phyloP scores from a whole-genome alignment of 2,329 filamentous ascomycete species.

The Diaporthe vexans region DNA sequence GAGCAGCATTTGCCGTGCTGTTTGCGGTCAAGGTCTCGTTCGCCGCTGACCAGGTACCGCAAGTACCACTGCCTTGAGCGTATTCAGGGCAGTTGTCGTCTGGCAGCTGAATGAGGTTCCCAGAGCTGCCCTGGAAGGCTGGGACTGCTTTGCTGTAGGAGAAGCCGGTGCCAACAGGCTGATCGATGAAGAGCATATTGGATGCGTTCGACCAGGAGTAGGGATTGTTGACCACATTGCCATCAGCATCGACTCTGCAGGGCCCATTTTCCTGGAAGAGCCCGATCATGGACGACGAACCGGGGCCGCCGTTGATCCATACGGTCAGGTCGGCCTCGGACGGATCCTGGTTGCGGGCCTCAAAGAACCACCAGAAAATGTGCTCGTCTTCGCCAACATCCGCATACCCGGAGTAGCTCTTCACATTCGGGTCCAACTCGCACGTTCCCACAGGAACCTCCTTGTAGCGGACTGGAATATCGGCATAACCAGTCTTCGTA shows the following conservation, averaged over 20 bases:
- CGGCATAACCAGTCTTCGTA: constrained; percentile 51
- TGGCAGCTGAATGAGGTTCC: constrained; percentile 58
- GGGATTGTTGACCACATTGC: constrained; percentile 63
- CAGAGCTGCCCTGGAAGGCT: constrained; percentile 50
- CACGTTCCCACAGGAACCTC: constrained; percentile 61
- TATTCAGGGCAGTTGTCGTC: constrained; percentile 65
- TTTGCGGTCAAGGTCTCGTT: constrained; percentile 69
- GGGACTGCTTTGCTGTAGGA: constrained; percentile 58
- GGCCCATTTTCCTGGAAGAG: constrained; percentile 63
- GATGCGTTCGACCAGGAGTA: constrained; percentile 68
- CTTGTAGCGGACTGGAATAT: constrained; percentile 61
- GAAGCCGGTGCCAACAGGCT: constrained; percentile 73
- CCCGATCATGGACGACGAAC: constrained; percentile 67
- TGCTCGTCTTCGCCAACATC: constrained; percentile 57
- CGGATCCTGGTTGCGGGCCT: constrained; percentile 60
- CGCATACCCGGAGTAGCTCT: constrained; percentile 59
- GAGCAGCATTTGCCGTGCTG: constrained; percentile 65
- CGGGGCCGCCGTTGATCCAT: constrained; percentile 68
- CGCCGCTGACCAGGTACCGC: constrained; percentile 68
- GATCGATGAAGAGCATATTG: constrained; percentile 73
- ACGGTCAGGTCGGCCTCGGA: constrained; percentile 61
- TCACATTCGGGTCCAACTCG: constrained; percentile 57
- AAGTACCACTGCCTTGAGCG: constrained; percentile 54
- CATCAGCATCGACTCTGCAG: constrained; percentile 57
- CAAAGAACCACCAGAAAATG: constrained; percentile 66